These are phyloP conservation scores for Gossypium davidsonii DNA, from an alignment of 441 rosid genomes.

Conservation along the genomic window DNA sequence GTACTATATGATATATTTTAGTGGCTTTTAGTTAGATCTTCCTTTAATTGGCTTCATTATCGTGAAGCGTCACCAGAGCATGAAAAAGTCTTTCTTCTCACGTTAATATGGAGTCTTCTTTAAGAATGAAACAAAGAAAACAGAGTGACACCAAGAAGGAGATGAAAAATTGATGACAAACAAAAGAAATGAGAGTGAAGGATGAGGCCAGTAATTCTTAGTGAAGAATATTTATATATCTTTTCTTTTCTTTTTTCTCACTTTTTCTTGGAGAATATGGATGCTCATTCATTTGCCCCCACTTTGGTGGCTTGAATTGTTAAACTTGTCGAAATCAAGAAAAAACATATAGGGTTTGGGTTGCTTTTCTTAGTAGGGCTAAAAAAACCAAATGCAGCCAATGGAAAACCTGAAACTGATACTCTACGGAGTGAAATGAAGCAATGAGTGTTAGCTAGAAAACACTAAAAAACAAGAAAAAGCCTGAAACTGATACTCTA, in stretches of 20 bases:
- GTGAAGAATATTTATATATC: neutral
- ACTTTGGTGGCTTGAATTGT: conserved; percentile 12
- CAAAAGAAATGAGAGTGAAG: neutral
- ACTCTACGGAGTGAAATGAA: neutral
- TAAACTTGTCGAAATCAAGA: neutral
- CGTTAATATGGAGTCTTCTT: too few relatives aligned
- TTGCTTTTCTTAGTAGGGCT: conserved; percentile 21
- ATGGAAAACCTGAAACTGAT: conserved; percentile 12
- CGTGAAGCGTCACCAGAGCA: neutral
- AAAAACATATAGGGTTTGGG: conserved; percentile 12
- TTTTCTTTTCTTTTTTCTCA: neutral
- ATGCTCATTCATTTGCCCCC: neutral
- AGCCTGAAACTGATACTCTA: conserved; percentile 8
- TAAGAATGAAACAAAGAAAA: too few relatives aligned
- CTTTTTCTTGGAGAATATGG: neutral
- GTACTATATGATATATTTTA: too few relatives aligned
- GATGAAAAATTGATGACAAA: neutral
- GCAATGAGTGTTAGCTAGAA: neutral
- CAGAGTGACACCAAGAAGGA: neutral
- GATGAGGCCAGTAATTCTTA: neutral
- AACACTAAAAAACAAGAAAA: neutral
- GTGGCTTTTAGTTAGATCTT: neutral
- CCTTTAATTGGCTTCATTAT: neutral
- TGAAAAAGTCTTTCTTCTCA: too few relatives aligned
- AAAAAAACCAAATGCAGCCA: conserved; percentile 15